Percentiles rank a stretch among this genome's conserved stretches.
Evolutionary conservation across 352 stramenopile genomes (phyloP).

Genomic region (Pythium sukuiense): DNA sequence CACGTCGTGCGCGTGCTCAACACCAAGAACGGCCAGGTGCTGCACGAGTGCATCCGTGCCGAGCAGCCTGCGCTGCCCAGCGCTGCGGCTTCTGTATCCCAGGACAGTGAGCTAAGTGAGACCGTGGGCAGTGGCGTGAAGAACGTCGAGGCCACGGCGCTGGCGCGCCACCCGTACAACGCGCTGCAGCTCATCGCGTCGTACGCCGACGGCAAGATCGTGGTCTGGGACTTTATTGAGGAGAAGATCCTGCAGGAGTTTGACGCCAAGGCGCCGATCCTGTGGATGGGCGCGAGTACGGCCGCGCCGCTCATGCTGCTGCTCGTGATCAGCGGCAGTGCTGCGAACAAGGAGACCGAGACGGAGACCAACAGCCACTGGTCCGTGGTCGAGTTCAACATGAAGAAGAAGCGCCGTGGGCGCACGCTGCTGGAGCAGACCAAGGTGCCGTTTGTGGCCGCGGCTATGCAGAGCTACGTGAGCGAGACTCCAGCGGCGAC

Average conservation of each 20-base stretch:
- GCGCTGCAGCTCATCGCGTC: conserved; percentile 63
- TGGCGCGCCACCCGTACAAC: conserved; percentile 75
- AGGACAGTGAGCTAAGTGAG: background rate
- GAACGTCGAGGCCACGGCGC: conserved; percentile 38
- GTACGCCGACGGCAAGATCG: conserved; percentile 64
- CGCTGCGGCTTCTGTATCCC: background rate
- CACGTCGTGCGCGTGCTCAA: conserved; percentile 72
- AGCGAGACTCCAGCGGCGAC: conserved; percentile 5
- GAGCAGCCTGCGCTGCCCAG: conserved; percentile 25
- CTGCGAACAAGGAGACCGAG: conserved; percentile 16
- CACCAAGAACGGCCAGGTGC: conserved; percentile 65
- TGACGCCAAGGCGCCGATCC: conserved; percentile 41
- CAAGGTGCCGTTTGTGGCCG: conserved; percentile 49
- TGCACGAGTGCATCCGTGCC: conserved; percentile 66
- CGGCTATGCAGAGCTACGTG: conserved; percentile 58
- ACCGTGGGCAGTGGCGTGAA: background rate
- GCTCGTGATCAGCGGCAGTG: conserved; percentile 41
- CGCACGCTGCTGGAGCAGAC: conserved; percentile 48
- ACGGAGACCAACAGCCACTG: conserved; percentile 34
- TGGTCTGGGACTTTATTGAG: conserved; percentile 79
- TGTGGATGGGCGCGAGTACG: conserved; percentile 72
- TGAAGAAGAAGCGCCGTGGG: conserved; percentile 61
- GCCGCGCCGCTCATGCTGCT: conserved; percentile 61
- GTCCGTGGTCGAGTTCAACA: conserved; percentile 68
- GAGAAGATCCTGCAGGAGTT: conserved; percentile 65